Evolutionary conservation across 1,284 basidiomycete genomes (phyloP).

Genomic region (Fistulina hepatica): DNA sequence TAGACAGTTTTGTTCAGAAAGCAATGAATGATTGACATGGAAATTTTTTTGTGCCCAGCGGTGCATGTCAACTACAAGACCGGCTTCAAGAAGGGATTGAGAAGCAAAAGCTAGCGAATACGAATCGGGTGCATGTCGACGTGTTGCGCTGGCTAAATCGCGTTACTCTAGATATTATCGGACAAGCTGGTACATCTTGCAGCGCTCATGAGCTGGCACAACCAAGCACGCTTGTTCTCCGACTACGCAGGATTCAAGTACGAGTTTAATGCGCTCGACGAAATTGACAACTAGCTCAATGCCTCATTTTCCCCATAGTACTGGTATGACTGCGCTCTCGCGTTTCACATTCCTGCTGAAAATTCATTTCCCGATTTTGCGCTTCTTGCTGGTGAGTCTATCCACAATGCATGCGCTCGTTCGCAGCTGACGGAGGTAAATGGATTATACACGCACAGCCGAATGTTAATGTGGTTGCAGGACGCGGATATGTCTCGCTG

Average conservation of each 20-base stretch:
- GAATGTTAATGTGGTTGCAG: background rate
- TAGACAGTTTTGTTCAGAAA: too few relatives aligned
- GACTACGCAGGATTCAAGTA: slow-evolving; percentile 48
- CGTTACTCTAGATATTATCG: slow-evolving; percentile 59
- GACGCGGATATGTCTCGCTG: background rate
- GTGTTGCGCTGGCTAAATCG: slow-evolving; percentile 43
- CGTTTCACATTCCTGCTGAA: slow-evolving; percentile 30
- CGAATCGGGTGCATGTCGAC: too few relatives aligned
- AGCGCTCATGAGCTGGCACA: too few relatives aligned
- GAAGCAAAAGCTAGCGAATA: too few relatives aligned
- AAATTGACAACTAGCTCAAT: slow-evolving; percentile 34
- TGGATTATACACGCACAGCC: too few relatives aligned
- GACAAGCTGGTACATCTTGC: slow-evolving; percentile 50
- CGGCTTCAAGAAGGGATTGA: slow-evolving; percentile 32
- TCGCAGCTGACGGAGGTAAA: too few relatives aligned
- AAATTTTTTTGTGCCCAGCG: too few relatives aligned
- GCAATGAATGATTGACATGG: slow-evolving; percentile 1
- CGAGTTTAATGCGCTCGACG: slow-evolving; percentile 42
- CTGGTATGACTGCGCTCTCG: too few relatives aligned
- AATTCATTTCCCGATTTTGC: slow-evolving; percentile 13
- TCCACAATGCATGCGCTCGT: too few relatives aligned
- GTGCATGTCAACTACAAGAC: background rate
- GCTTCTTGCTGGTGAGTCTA: too few relatives aligned
- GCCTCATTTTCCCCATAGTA: slow-evolving; percentile 34
- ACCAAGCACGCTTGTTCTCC: too few relatives aligned